Evolutionary conservation across 306 rosid species (phyloP).

Genomic region (Cyclanthera cordifolia): DNA sequence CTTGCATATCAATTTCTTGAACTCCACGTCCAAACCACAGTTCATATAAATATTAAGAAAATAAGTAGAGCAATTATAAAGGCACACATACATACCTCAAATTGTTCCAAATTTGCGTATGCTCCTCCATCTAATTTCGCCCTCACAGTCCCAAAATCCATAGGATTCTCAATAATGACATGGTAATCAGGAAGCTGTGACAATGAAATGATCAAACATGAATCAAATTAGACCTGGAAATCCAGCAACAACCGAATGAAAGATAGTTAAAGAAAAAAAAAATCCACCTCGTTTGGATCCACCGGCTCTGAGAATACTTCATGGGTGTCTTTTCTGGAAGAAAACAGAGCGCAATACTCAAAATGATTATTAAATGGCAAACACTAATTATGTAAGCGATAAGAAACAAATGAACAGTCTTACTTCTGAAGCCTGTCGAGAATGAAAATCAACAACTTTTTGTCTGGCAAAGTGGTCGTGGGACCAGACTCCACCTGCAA

Average conservation of each 20-base stretch:
- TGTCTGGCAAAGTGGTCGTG: slow-evolving; percentile 98
- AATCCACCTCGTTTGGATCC: slow-evolving; percentile 73
- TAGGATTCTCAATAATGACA: slow-evolving; percentile 57
- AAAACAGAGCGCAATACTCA: slow-evolving; percentile 22
- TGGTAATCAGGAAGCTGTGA: slow-evolving; percentile 87
- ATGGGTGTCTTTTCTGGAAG: slow-evolving; percentile 82
- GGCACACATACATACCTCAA: slow-evolving; percentile 52
- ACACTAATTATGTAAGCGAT: background rate
- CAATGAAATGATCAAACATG: slow-evolving; percentile 17
- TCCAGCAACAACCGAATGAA: slow-evolving; percentile 2
- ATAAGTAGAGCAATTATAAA: background rate
- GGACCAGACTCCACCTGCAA: slow-evolving; percentile 85
- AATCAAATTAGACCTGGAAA: slow-evolving; percentile 10
- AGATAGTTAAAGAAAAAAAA: background rate
- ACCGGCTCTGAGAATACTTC: slow-evolving; percentile 92
- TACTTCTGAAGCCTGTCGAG: slow-evolving; percentile 98
- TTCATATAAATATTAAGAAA: background rate
- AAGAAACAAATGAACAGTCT: slow-evolving; percentile 20
- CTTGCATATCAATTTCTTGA: background rate
- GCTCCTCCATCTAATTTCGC: slow-evolving; percentile 53
- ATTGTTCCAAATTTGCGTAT: slow-evolving; percentile 55
- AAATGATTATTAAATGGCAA: slow-evolving; percentile 21
- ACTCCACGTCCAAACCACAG: background rate
- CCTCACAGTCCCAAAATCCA: slow-evolving; percentile 86
- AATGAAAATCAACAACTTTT: slow-evolving; percentile 95